A percentile compares a stretch with the other conserved stretches of the same genome.
phyloP scores from a whole-genome alignment of 371 early-diverging fungal genomes.

The Circinella umbellata region DNA sequence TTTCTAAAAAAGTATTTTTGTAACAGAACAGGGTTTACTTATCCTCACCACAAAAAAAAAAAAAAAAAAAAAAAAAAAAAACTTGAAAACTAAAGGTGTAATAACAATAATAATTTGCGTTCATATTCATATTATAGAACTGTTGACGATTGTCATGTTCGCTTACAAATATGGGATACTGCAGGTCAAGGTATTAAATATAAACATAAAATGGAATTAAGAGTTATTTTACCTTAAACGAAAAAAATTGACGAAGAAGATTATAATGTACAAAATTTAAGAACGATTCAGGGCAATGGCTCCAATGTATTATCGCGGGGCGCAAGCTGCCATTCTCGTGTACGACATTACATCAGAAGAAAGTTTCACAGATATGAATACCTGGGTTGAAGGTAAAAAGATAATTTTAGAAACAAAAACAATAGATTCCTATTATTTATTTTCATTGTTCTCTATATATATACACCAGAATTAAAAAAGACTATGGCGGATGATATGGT shows the following conservation, averaged over 20 bases:
- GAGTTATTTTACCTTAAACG: slow-evolving; percentile 13
- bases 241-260: no score
- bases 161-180: slow-evolving; percentile 87
- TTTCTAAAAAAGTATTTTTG: background rate
- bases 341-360: slow-evolving; percentile 91
- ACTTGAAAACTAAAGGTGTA: no score
- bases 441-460: no score
- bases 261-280: background rate
- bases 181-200: slow-evolving; percentile 76
- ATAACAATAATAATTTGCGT: no score
- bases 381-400: slow-evolving; percentile 66
- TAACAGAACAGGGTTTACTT: background rate
- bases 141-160: slow-evolving; percentile 60
- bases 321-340: slow-evolving; percentile 92
- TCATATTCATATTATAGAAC: slow-evolving; percentile 28
- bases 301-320: slow-evolving; percentile 97
- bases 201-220: slow-evolving; percentile 47
- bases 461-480: slow-evolving; percentile 55
- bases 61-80: no score
- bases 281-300: slow-evolving; percentile 66
- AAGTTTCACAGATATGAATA: slow-evolving; percentile 65
- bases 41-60: background rate
- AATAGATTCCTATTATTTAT: no score
- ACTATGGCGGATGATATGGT: slow-evolving; percentile 65
- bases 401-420: no score